Evolutionary conservation across 805 yeast species (phyloP), one percentile per base, ranked within the genome.

Genomic region (Wickerhamiella spandovensis): DNA sequence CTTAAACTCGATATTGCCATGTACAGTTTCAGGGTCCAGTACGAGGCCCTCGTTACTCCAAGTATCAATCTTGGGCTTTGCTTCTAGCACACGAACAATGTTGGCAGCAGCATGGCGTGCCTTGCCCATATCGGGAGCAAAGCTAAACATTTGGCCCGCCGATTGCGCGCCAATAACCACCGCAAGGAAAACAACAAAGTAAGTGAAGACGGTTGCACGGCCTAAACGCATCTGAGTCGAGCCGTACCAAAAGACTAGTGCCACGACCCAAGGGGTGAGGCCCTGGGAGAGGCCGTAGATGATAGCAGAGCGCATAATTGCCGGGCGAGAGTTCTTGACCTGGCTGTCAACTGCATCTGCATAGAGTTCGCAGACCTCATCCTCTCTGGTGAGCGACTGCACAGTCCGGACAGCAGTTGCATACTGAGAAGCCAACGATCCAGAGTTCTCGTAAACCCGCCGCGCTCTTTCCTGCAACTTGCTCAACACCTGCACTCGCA

Each of bases 1-100:
- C 9, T 66, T 50, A 56, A 88, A 77, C 28, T 60, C 66, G n/a
- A 88, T 72, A 17, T 69, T 65, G 20, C 89, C 89, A 12, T 58
- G 48, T 41, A 71, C 68, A 0, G 48, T 48, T 8, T 51, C 59
- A 30, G 56, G 70, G 18, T 57, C 59, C 10, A 68, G 59, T 2
- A 51, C 50, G 6, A 52, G 51, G 1, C 72, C 72, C 7, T 56
- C 61, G 3, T 41, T 37, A 12, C 58, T 48, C 60, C 61, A 59
- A 12, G 61, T 53, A 48, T 69, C 73, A 44, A 63, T 64, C 22
- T 49, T 44, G 6, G 74, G 73, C 24, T 43, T 43, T 13, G 61
- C 59, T 10, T 59, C 63, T 37, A 69, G 53, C 48, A 70, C 43
- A 20, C 62, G 55, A 48, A 60, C 56, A 23, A 70, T 58, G 50